A percentile compares a stretch with the other conserved stretches of the same genome.
Conservation (phyloP, 108 stramenopile species). For the Nitzschia sp. region DNA sequence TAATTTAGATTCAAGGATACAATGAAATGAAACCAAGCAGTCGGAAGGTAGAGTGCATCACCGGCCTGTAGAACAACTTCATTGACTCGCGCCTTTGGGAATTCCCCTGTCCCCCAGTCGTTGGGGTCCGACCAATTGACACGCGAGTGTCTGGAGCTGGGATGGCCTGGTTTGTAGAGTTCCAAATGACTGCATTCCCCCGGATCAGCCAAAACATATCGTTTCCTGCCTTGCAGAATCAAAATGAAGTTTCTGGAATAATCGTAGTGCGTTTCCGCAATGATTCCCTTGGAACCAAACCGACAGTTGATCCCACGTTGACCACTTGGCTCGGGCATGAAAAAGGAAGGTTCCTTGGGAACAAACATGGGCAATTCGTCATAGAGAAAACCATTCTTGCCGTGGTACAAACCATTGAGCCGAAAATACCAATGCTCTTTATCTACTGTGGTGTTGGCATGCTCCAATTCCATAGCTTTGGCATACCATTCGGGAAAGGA, state of each 20-base stretch:
- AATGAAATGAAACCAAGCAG: conserved; percentile 96
- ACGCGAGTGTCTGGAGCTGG: conserved; percentile 76
- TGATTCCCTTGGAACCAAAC: conserved; percentile 92
- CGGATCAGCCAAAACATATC: conserved; percentile 91
- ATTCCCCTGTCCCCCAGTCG: conserved; percentile 21
- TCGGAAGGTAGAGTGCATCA: conserved; percentile 93
- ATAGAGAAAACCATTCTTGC: conserved; percentile 63
- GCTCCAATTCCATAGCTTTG: conserved; percentile 20
- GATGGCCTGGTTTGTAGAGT: conserved; percentile 79
- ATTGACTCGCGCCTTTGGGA: conserved; percentile 48
- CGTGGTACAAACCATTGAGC: conserved; percentile 55
- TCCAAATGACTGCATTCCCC: conserved; percentile 84
- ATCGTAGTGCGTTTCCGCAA: conserved; percentile 95
- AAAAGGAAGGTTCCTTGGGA: conserved; percentile 50
- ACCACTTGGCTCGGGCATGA: conserved; percentile 81
- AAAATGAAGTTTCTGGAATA: conserved; percentile 86
- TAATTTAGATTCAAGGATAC: conserved; percentile 89
- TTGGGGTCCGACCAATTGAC: conserved; percentile 85
- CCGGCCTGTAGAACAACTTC: conserved; percentile 95
- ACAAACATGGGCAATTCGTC: conserved; percentile 87
- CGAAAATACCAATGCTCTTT: conserved; percentile 93
- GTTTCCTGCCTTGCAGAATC: conserved; percentile 67
- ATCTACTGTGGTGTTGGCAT: conserved; percentile 26
- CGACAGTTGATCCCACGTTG: conserved; percentile 96
- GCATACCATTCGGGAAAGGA: conserved; percentile 82